These are phyloP conservation scores for Chaetomiaceae sp. DNA, from an alignment of 2,329 filamentous ascomycete genomes.

Conservation along the genomic window DNA sequence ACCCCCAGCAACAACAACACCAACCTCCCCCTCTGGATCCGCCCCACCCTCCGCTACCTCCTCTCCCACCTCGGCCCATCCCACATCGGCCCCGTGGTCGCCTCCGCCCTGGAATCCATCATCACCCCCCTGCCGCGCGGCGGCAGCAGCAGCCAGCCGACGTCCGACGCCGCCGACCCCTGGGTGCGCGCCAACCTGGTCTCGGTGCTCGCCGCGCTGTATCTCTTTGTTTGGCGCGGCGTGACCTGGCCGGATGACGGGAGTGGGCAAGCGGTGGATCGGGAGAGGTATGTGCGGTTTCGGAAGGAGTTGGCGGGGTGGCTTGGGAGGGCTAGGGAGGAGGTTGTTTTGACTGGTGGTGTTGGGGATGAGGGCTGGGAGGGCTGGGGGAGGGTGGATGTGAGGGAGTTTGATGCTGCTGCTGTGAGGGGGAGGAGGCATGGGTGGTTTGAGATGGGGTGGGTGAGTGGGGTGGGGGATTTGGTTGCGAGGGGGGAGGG, in stretches of 20 bases:
- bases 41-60: slow-evolving; percentile 61
- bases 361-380: slow-evolving; percentile 53
- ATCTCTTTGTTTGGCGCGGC: slow-evolving; percentile 54
- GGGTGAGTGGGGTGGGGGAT: slow-evolving; percentile 57
- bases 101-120: slow-evolving; percentile 64
- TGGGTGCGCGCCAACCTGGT: slow-evolving; percentile 47
- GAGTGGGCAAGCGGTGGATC: slow-evolving; percentile 34
- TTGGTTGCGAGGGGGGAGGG: slow-evolving; percentile 36
- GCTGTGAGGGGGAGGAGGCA: slow-evolving; percentile 53
- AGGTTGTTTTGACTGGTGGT: slow-evolving; percentile 33
- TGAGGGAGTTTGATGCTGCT: slow-evolving; percentile 57
- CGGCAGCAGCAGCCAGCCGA: slow-evolving; percentile 37
- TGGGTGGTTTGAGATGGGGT: slow-evolving; percentile 57
- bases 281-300: slow-evolving; percentile 41
- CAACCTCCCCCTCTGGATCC: slow-evolving; percentile 61
- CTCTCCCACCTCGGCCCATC: slow-evolving; percentile 58
- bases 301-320: slow-evolving; percentile 45
- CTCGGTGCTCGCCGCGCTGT: slow-evolving; percentile 55
- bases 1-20: slow-evolving; percentile 32
- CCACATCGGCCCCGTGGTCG: slow-evolving; percentile 64
- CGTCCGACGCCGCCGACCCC: slow-evolving; percentile 40
- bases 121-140: slow-evolving; percentile 26
- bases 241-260: slow-evolving; percentile 39
- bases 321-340: slow-evolving; percentile 39
- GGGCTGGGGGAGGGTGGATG: slow-evolving; percentile 46